Base-by-base conservation (phyloP, 148 eudicot species). In the Oxyria digyna region DNA sequence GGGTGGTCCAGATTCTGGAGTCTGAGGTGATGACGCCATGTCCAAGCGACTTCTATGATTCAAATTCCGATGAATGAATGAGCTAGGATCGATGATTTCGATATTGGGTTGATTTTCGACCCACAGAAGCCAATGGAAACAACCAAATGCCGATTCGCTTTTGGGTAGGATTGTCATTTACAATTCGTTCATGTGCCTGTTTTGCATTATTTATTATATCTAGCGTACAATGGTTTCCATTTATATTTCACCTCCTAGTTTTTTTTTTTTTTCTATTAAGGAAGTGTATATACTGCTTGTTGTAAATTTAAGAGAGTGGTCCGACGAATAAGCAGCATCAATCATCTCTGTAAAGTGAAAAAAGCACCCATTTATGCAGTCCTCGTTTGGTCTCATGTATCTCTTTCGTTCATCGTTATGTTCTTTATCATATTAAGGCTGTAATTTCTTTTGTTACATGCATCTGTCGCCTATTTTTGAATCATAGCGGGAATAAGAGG, bases 21-120 rank as follows among this genome's bases (percentile, higher is more conserved):
- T 88, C 97, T 40, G 99, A 94, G 76, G 96, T 94, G 73, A 94
- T 84, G 97, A 91, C 97, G 32, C 99, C 99, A 42, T 91, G 97
- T 73, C 99, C 97, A 15, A 94, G 99, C 72, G 97, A 94, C 69
- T 94, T 88, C 75, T 91, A 94, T 49, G 97, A 94, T 74, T 91
- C 96, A 42, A 80, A 32, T 80, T 94, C 97, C 0, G 99, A 90
- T 88, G 76, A 81, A 0, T 66, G 27, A 18, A 33, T 2, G 11
- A 76, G 75, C 64, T 42, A 74, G 69, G 73, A 63, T 50, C 33
- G 8, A 59, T 29, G 65, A 31, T 63, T 14, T 62, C 20, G 37
- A 6, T 29, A 62, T 40, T 29, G 38, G 67, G 12, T 29, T 15
- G 4, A 20, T 6, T 17, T 6, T 18, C 38, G 38, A 35, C 38